Evolutionary conservation across 2,329 filamentous ascomycete species (phyloP).

Genomic region (Phyllosticta citriasiana): DNA sequence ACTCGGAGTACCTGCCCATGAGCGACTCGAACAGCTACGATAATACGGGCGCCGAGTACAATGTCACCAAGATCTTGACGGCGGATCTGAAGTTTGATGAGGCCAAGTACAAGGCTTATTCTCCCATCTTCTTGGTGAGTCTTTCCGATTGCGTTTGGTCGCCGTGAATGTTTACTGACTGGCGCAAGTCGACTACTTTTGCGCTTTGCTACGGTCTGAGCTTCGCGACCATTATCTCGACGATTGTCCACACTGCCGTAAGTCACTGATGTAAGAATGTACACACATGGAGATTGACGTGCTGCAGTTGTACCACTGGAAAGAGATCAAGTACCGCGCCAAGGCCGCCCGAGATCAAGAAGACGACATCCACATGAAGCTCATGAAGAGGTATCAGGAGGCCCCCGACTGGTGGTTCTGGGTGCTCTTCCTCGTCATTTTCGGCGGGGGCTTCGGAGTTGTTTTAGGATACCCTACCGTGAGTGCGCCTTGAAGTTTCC

Average conservation of each 20-base stretch:
- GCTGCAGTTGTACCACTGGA: constrained; percentile 18
- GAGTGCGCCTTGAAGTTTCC: neutral
- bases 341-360: constrained; percentile 50
- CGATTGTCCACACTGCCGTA: constrained; percentile 49
- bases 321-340: constrained; percentile 20
- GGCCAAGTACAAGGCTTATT: constrained; percentile 31
- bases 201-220: constrained; percentile 28
- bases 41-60: constrained; percentile 55
- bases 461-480: constrained; percentile 48
- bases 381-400: constrained; percentile 48
- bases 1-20: constrained; percentile 38
- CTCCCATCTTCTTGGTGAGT: constrained; percentile 23
- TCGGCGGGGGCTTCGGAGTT: constrained; percentile 40
- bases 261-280: constrained; percentile 43
- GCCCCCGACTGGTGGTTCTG: constrained; percentile 51
- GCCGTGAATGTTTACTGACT: neutral
- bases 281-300: constrained; percentile 59
- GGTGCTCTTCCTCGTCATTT: constrained; percentile 36
- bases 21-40: constrained; percentile 42
- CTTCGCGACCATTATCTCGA: constrained; percentile 20
- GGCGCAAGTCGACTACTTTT: constrained; percentile 27
- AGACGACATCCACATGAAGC: constrained; percentile 39
- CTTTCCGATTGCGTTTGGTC: neutral
- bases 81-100: constrained; percentile 23
- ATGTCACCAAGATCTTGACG: constrained; percentile 40